These are phyloP conservation scores for Aureobasidium zeae DNA, from an alignment of 2,329 filamentous ascomycete genomes.

Conservation along the genomic window DNA sequence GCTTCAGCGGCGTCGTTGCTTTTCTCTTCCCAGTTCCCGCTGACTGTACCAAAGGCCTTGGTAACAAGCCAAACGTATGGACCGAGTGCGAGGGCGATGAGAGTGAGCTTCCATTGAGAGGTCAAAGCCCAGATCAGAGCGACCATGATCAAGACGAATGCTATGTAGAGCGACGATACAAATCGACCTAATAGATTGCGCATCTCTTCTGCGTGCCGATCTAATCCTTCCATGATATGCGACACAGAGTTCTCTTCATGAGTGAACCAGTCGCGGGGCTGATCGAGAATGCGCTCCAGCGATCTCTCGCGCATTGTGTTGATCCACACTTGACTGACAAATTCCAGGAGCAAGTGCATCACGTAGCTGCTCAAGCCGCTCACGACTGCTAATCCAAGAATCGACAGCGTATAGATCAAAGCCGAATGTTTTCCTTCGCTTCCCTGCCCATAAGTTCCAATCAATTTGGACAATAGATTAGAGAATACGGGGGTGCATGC, in stretches of 20 bases:
- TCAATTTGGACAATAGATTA: slow-evolving; percentile 62
- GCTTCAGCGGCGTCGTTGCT: slow-evolving; percentile 55
- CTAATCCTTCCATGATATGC: slow-evolving; percentile 60
- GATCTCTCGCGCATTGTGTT: slow-evolving; percentile 60
- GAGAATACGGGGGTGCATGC: slow-evolving; percentile 65
- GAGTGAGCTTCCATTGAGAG: slow-evolving; percentile 69
- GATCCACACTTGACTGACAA: slow-evolving; percentile 66
- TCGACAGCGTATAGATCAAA: slow-evolving; percentile 57
- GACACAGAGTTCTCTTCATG: slow-evolving; percentile 53
- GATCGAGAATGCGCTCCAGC: slow-evolving; percentile 59
- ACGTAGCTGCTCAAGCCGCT: slow-evolving; percentile 59
- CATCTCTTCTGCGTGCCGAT: slow-evolving; percentile 80
- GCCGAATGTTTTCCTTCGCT: slow-evolving; percentile 42
- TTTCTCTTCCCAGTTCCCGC: slow-evolving; percentile 60
- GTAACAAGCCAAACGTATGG: slow-evolving; percentile 61
- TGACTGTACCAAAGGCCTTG: slow-evolving; percentile 55
- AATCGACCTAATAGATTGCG: slow-evolving; percentile 73
- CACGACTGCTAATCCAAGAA: slow-evolving; percentile 57
- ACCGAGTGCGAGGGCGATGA: slow-evolving; percentile 61
- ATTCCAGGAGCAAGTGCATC: slow-evolving; percentile 63
- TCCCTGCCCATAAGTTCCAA: slow-evolving; percentile 57
- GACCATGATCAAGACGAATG: slow-evolving; percentile 56
- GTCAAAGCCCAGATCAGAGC: slow-evolving; percentile 65
- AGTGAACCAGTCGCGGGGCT: slow-evolving; percentile 74
- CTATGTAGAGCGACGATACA: slow-evolving; percentile 58